A percentile compares a stretch with the other conserved stretches of the same genome.
Conservation (phyloP, 2,329 filamentous ascomycete species). For the Claviceps pusilla region DNA sequence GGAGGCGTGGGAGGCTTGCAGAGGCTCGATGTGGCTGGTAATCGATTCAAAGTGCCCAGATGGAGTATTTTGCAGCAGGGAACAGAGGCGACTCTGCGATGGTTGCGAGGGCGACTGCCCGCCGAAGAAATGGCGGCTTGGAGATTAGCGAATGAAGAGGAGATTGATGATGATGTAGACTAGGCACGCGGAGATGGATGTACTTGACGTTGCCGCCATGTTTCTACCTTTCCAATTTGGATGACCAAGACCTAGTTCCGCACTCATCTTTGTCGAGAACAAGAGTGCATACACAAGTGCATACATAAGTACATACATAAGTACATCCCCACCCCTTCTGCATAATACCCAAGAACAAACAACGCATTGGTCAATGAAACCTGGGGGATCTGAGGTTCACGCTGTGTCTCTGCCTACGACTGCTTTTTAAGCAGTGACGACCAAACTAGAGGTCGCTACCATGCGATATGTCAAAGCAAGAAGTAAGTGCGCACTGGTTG, state of each 20-base stretch:
- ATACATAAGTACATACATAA: no score
- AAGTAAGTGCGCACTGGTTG: neutral
- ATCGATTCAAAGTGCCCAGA: constrained; percentile 74
- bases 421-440: neutral
- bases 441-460: neutral
- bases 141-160: constrained; percentile 31
- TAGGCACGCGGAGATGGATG: neutral
- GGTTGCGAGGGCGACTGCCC: constrained; percentile 64
- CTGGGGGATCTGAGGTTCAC: neutral
- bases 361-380: neutral
- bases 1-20: constrained; percentile 45
- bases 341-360: neutral
- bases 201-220: neutral
- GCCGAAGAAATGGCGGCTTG: constrained; percentile 43
- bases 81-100: constrained; percentile 68
- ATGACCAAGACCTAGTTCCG: neutral
- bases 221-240: neutral
- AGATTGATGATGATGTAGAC: constrained; percentile 12
- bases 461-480: neutral
- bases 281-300: no score
- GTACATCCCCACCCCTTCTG: no score
- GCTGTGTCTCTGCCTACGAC: neutral
- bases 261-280: no score
- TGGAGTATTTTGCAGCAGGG: constrained; percentile 75
- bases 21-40: constrained; percentile 65